Evolutionary conservation across 805 yeast genomes (phyloP).

Genomic region (Myxozyma geophila): DNA sequence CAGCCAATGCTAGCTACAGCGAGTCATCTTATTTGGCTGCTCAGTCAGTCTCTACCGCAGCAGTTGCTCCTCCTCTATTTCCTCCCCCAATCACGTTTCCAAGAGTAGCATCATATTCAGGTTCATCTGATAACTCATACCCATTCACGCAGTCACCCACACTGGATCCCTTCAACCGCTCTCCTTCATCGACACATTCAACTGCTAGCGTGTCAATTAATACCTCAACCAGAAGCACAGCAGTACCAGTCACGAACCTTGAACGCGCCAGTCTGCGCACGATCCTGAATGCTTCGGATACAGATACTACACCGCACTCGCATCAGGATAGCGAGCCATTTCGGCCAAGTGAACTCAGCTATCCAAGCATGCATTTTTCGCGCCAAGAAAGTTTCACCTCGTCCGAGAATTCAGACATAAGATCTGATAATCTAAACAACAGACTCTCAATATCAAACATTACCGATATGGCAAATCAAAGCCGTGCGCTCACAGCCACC

Average conservation of each 20-base stretch:
- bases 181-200: not conserved
- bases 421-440: not conserved
- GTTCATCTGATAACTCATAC: not conserved
- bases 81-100: not conserved
- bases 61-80: not conserved
- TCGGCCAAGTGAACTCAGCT: not conserved
- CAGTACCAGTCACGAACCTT: not conserved
- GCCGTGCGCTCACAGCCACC: not conserved
- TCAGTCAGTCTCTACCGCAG: not conserved
- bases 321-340: not conserved
- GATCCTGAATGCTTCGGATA: slow-evolving; percentile 5
- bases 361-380: not conserved
- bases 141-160: not conserved
- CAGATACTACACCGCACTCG: not conserved
- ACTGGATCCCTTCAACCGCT: not conserved
- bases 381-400: not conserved
- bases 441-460: slow-evolving; percentile 5
- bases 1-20: too few species aligned
- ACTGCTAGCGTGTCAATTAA: not conserved
- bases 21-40: too few species aligned
- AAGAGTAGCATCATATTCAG: not conserved
- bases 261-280: slow-evolving; percentile 18
- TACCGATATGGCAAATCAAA: not conserved
- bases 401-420: slow-evolving; percentile 1
- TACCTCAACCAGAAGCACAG: not conserved